These are phyloP conservation scores for Termitomyces heimii DNA, from an alignment of 768 basidiomycete species.

Conservation along the genomic window DNA sequence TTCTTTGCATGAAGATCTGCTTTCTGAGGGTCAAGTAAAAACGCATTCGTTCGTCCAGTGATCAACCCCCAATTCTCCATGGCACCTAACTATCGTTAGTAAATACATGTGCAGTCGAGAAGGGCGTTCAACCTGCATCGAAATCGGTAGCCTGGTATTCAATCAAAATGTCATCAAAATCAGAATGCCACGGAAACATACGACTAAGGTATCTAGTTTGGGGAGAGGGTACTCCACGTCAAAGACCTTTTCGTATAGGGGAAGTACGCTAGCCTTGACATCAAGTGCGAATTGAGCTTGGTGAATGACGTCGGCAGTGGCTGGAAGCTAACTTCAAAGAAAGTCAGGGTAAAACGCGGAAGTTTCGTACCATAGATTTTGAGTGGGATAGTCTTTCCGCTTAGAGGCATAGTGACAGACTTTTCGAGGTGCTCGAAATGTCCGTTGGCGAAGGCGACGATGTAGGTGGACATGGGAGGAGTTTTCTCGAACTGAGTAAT, in stretches of 20 bases:
- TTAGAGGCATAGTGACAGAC: conserved; percentile 73
- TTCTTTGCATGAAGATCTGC: conserved; percentile 72
- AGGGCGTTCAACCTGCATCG: conserved; percentile 53
- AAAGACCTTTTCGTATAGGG: conserved; percentile 90
- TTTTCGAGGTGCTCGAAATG: conserved; percentile 68
- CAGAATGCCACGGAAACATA: conserved; percentile 24
- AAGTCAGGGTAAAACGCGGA: neutral
- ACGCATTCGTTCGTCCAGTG: conserved; percentile 79
- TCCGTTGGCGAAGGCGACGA: conserved; percentile 85
- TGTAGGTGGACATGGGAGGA: conserved; percentile 85
- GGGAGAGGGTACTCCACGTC: conserved; percentile 90
- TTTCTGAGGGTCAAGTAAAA: conserved; percentile 73
- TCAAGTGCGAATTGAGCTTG: conserved; percentile 87
- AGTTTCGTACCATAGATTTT: conserved; percentile 68
- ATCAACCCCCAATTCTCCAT: conserved; percentile 98
- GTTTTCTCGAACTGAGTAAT: conserved; percentile 77
- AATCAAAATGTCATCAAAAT: neutral
- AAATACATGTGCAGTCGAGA: neutral
- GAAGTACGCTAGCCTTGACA: conserved; percentile 74
- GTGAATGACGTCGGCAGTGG: conserved; percentile 75
- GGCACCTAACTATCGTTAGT: conserved; percentile 36
- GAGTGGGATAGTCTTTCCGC: conserved; percentile 75
- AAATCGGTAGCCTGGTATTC: conserved; percentile 67
- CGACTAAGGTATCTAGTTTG: conserved; percentile 90
- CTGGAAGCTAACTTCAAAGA: conserved; percentile 27